Base-by-base conservation (phyloP, 1,139 yeast species). In the Suhomyces ambrosiae region DNA sequence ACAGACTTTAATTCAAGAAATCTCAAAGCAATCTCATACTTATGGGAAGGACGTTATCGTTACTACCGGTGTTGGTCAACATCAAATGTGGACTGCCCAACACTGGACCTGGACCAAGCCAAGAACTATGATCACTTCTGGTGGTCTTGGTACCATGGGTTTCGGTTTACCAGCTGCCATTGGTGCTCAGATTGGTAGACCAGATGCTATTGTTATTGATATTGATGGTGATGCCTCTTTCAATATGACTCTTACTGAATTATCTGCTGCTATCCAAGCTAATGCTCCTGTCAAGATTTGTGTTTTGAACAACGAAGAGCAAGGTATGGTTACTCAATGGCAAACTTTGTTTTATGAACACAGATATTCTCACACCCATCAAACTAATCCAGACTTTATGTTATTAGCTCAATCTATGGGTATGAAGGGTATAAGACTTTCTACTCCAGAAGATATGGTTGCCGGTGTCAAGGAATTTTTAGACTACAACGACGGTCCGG, bases 71-170 rank as follows among this genome's bases (percentile, higher is more conserved):
- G 97, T 92, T 41, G 98, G 98, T 44, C 98, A 92, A 74, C 98
- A 92, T 76, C 98, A 92, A 73, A 92, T 92, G 98, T 92, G 98
- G 97, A 94, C 97, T 29, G 98, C 98, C 29, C 98, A 92, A 70
- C 90, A 89, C 65, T 89, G 85, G 79, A 80, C 89, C 39, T 90
- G 96, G 95, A 84, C 82, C 44, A 70, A 79, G 48, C 97, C 97
- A 52, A 80, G 97, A 65, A 77, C 95, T 39, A 84, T 92, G 75
- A 86, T 92, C 61, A 89, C 97, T 16, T 88, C 97, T 38, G 98
- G 98, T 69, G 98, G 98, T 54, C 78, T 92, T 58, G 98, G 98
- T 54, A 92, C 98, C 44, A 92, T 92, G 98, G 98, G 98, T 44
- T 92, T 69, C 67, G 98, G 98, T 48, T 73, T 90, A 46, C 97